Base-by-base conservation (phyloP, 2,329 filamentous ascomycete genomes). In the Epichloe glyceriae region DNA sequence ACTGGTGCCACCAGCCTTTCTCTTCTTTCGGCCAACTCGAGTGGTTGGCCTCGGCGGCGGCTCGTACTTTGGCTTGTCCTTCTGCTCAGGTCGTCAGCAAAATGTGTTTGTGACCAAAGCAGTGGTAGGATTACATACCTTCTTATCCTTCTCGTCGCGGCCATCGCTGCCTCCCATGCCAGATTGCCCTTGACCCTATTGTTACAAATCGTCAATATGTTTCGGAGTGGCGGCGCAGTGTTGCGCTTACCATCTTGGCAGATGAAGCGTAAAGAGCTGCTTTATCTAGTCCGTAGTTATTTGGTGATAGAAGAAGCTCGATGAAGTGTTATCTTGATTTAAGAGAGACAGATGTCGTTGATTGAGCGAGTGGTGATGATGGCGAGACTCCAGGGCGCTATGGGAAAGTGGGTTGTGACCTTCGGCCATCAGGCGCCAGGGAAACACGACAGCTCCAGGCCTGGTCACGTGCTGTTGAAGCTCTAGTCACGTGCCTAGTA, bases 61-160 rank as follows among this genome's bases (percentile, higher is more conserved):
- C 72, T 98, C 93, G 77, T 98, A 98, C 86, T 95, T 97, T 67
- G 93, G 93, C 84, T 98, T 98, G 56, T 98, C 91, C 80, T 98
- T 97, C 91, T 95, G 63, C 60, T 54, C 38, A 26, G 44, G 53
- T 3, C 49, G 52, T 67, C 55, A 65, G 56, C 44, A 4, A 14
- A 8, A 8, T 15, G 20, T 22, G 49, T n/a, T 11, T 22, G 3
- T 3, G 3, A 10, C 22, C 12, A 20, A 11, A 11, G 4, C 11
- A 10, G 30, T 26, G 26, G 49, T 35, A 45, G 33, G 11, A 19
- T 17, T 4, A 51, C 67, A 50, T 72, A 87, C 91, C 81, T 97
- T 97, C 79, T 97, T 95, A 64, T 94, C 90, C 73, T 90, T 90
- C 15, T 87, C 85, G 61, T 91, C 84, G 57, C 85, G 85, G 57